phyloP scores from a whole-genome alignment of 768 basidiomycete genomes.

The Megacollybia marginata region DNA sequence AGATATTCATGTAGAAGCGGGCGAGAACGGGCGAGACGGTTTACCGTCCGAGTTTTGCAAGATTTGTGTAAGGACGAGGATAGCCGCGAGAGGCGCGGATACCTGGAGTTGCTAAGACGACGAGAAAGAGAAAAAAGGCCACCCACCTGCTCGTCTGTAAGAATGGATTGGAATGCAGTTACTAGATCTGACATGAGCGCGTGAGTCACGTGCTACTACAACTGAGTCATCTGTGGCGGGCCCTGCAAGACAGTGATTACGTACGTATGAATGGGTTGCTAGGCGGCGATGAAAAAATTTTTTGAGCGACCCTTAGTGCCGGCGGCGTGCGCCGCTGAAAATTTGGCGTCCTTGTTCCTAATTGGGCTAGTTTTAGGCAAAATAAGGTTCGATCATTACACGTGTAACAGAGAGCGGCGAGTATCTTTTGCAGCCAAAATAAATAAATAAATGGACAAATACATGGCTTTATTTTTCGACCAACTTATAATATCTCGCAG shows the following conservation, averaged over 20 bases:
- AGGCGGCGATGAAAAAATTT: too few species aligned
- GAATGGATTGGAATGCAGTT: slow-evolving; percentile 48
- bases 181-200: too few species aligned
- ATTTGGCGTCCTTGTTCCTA: background rate
- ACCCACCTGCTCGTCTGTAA: slow-evolving; percentile 61
- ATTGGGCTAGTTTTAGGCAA: slow-evolving; percentile 36
- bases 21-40: slow-evolving; percentile 9
- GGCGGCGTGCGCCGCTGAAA: too few species aligned
- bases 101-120: slow-evolving; percentile 35
- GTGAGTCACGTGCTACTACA: too few species aligned
- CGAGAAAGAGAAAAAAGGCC: background rate
- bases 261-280: too few species aligned
- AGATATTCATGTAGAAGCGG: slow-evolving; percentile 1
- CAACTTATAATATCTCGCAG: too few species aligned
- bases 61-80: slow-evolving; percentile 75
- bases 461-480: too few species aligned
- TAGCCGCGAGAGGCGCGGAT: slow-evolving; percentile 81
- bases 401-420: slow-evolving; percentile 3
- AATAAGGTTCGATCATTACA: background rate
- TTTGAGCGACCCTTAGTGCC: too few species aligned
- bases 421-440: background rate
- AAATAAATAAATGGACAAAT: too few species aligned
- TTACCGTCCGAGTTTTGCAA: slow-evolving; percentile 74
- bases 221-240: too few species aligned
- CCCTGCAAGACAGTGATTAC: too few species aligned